Conservation (phyloP, 345 rosid species). For the Aegle marmelos region DNA sequence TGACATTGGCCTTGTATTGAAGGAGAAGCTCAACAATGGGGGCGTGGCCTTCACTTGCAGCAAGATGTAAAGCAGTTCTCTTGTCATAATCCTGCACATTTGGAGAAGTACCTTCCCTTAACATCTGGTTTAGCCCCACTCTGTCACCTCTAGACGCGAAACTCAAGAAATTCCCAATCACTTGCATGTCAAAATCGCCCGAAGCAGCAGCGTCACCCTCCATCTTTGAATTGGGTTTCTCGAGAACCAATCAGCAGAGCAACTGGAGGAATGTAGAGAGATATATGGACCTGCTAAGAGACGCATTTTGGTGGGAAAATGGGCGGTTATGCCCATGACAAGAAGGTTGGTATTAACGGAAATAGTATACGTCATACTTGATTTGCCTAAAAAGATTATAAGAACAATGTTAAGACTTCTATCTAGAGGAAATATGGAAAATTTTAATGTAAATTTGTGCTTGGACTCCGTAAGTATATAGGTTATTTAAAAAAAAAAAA, state of each 20-base stretch:
- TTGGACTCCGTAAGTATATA: too few relatives aligned
- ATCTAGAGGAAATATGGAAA: too few relatives aligned
- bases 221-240: neutral
- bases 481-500: too few relatives aligned
- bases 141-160: conserved; percentile 63
- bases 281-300: neutral
- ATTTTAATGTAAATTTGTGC: too few relatives aligned
- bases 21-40: conserved; percentile 63
- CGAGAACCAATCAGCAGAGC: too few relatives aligned
- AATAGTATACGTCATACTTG: neutral
- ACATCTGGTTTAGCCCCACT: conserved; percentile 63
- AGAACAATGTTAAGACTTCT: too few relatives aligned
- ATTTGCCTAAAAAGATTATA: too few relatives aligned
- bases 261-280: neutral
- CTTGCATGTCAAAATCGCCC: conserved; percentile 47
- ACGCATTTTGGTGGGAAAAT: conserved; percentile 13
- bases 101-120: conserved; percentile 47
- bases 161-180: conserved; percentile 58
- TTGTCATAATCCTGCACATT: conserved; percentile 60
- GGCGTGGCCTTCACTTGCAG: conserved; percentile 65
- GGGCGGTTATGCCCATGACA: conserved; percentile 28
- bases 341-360: neutral
- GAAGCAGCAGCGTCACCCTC: conserved; percentile 13
- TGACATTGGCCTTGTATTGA: conserved; percentile 49
- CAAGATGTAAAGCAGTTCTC: conserved; percentile 63